Percentiles rank a stretch among this genome's conserved stretches.
These are phyloP conservation scores for Atractiella rhizophila DNA, from an alignment of 768 basidiomycete species.

Conservation along the genomic window DNA sequence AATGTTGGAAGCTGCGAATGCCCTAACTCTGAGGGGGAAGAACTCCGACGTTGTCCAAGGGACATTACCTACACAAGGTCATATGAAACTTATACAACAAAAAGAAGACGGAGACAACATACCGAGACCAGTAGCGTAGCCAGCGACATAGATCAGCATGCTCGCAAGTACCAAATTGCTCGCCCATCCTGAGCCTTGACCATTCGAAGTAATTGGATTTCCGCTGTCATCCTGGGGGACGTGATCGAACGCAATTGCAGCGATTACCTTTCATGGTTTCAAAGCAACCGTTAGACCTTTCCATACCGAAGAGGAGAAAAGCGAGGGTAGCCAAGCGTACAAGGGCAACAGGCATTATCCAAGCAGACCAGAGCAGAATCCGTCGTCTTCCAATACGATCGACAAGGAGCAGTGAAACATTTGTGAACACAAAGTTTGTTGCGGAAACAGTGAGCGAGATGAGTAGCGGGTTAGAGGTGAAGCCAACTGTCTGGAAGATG, in stretches of 20 bases:
- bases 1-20: neutral
- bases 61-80: too few species aligned
- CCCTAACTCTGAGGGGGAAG: conserved; percentile 30
- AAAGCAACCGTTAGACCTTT: too few species aligned
- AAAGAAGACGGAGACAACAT: too few species aligned
- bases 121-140: conserved; percentile 34
- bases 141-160: conserved; percentile 64
- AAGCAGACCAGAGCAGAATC: conserved; percentile 45
- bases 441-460: conserved; percentile 54
- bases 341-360: conserved; percentile 46
- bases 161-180: conserved; percentile 42
- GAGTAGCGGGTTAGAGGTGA: conserved; percentile 55
- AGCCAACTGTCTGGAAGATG: conserved; percentile 53
- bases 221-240: conserved; percentile 40
- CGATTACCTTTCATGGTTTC: too few species aligned
- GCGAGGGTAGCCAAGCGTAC: too few species aligned
- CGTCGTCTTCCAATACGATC: conserved; percentile 43
- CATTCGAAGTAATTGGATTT: conserved; percentile 34
- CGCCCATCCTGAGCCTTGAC: conserved; percentile 36
- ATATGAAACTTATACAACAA: too few species aligned
- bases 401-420: conserved; percentile 16
- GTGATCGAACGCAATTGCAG: too few species aligned
- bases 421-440: conserved; percentile 51
- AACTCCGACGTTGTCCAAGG: conserved; percentile 76
- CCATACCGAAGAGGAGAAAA: too few species aligned